These are phyloP conservation scores for Clathrus columnatus DNA, from an alignment of 768 basidiomycete genomes.

Conservation along the genomic window DNA sequence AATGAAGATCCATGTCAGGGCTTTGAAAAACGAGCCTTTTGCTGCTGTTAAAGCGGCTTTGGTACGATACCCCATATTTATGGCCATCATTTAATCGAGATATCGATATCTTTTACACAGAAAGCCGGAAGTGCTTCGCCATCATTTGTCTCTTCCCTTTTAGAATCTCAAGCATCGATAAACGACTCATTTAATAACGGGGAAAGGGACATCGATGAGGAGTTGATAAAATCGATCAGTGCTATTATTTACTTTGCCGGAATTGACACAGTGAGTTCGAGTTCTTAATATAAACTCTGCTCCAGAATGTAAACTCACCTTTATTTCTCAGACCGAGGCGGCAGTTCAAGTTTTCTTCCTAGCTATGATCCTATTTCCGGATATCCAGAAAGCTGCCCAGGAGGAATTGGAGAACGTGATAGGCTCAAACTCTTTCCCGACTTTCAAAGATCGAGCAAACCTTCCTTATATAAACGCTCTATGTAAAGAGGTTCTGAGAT, in stretches of 20 bases:
- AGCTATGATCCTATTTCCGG: constrained; percentile 12
- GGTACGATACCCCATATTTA: constrained; percentile 24
- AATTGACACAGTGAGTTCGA: constrained; percentile 29
- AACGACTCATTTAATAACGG: too few relatives aligned
- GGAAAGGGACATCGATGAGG: too few relatives aligned
- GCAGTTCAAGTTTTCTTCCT: constrained; percentile 9
- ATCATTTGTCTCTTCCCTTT: too few relatives aligned
- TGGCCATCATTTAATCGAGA: background rate
- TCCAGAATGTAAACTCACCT: background rate
- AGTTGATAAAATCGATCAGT: too few relatives aligned
- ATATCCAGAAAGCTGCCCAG: constrained; percentile 13
- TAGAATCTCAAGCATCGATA: too few relatives aligned
- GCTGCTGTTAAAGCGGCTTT: constrained; percentile 28
- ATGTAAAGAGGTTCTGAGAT: constrained; percentile 17
- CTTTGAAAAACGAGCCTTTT: constrained; percentile 42
- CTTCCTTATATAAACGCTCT: constrained; percentile 18
- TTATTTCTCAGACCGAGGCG: background rate
- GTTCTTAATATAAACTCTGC: background rate
- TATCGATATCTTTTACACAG: background rate
- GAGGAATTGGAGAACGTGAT: constrained; percentile 15
- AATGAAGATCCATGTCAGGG: constrained; percentile 38
- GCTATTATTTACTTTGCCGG: constrained; percentile 22
- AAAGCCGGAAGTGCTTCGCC: background rate
- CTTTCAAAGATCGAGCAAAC: constrained; percentile 12
- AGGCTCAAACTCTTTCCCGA: constrained; percentile 15